Conservation (phyloP, 257 asterid genomes). For the Lavandula angustifolia region DNA sequence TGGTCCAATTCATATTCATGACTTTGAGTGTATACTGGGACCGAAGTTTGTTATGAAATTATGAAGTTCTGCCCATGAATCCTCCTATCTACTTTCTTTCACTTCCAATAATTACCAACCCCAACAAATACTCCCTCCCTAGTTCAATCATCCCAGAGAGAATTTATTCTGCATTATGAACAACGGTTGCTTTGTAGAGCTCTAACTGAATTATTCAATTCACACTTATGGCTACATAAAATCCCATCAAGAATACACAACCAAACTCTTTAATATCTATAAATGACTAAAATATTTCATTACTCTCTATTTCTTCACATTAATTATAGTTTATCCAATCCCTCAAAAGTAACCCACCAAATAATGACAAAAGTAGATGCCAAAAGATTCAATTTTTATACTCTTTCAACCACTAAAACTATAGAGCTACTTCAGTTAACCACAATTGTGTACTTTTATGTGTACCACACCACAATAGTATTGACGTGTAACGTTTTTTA, state of each 20-base stretch:
- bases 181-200: conserved; percentile 9
- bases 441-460: too few species aligned
- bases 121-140: neutral
- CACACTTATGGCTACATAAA: conserved; percentile 35
- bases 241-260: conserved; percentile 39
- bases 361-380: conserved; percentile 16
- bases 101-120: conserved; percentile 16
- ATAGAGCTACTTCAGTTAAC: too few species aligned
- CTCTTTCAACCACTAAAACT: conserved; percentile 38
- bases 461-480: too few species aligned
- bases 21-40: too few species aligned
- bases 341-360: conserved; percentile 12
- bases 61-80: conserved; percentile 19
- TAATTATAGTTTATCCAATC: conserved; percentile 30
- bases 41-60: too few species aligned
- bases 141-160: conserved; percentile 9
- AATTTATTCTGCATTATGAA: conserved; percentile 8
- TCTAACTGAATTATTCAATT: conserved; percentile 34
- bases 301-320: conserved; percentile 20
- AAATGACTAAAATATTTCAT: conserved; percentile 26
- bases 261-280: conserved; percentile 32
- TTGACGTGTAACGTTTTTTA: too few species aligned
- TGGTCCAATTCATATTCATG: too few species aligned
- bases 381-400: conserved; percentile 13
- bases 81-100: neutral